Base-by-base conservation (phyloP, 2,329 filamentous ascomycete species). In the Zelopaecilomyces penicillatus region DNA sequence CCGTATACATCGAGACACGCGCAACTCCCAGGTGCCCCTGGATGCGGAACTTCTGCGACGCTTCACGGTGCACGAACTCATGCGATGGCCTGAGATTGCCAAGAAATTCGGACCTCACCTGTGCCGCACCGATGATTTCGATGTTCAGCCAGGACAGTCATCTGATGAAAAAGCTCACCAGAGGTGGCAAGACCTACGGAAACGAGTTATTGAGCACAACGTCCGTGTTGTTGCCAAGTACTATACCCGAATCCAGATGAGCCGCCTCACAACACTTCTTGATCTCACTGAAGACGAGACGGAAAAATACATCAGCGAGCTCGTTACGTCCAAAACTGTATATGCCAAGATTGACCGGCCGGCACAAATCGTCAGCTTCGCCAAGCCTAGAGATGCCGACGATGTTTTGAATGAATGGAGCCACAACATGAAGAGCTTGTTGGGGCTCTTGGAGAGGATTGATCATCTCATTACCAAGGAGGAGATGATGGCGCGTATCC, bases 401-500 rank as follows among this genome's bases (percentile, higher is more conserved):
- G 93, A 98, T 66, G 82, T 96, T 43, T 71, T 98, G 60, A 98
- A 98, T 62, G 93, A 98, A 69, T 98, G 93, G 93, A 95, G 89
- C 64, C 84, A 87, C 59, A 95, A 96, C 67, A 97, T 95, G 88
- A 95, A 93, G 83, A 90, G 83, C 61, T 68, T 95, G 57, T 69
- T 95, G 53, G 88, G 87, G 8, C 69, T 91, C 44, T 63, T 95
- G 60, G 89, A 95, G 74, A 78, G 89, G 51, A 94, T 98, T 50
- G 93, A 98, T 62, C 93, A 98, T 66, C 75, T 98, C 58, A 98
- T 98, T 60, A 98, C 94, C 44, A 97, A 97, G 76, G 93, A 98
- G 70, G 93, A 98, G 75, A 98, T 98, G 93, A 98, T 98, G 93
- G 93, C 93, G 35, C 79, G 90, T 48, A 97, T 98, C 58, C 84